Evolutionary conservation across 2,329 filamentous ascomycete genomes (phyloP), one percentile per base, ranked within the genome.

Genomic region (Alternaria arbusti): DNA sequence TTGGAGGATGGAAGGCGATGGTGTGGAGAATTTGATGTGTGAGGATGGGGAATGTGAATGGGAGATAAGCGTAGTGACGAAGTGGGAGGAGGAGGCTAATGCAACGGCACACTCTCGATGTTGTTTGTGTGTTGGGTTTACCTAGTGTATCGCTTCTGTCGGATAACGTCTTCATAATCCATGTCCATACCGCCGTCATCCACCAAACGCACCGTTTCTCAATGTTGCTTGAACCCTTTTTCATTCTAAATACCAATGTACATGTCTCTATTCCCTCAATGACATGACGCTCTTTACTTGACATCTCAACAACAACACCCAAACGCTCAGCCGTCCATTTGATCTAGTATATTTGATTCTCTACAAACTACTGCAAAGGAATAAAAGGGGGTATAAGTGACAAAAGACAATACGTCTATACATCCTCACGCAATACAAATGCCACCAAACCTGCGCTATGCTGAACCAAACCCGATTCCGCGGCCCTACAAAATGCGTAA

Each of bases 371-470:
- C 49, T 54, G 26, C 61, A 63, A 55, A 63, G 30, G 44, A 63
- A 63, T 45, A 63, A 63, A 59, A 59, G 57, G 45, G 61, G 61
- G 61, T 63, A 63, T 63, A 63, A 63, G 56, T 63, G 61, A 63
- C 61, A 63, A 60, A 59, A 63, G 50, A 63, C 49, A 40, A 63
- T 55, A 46, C 61, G 50, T 60, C 54, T 60, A 63, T 63, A 63
- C 50, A 54, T 58, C 56, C 57, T 59, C 49, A 59, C 61, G 57
- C 61, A 63, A 63, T 59, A 60, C 51, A 63, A 63, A 63, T 60
- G 57, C 61, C 61, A 63, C 61, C 61, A 63, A 60, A 59, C 61
- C 61, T 49, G 44, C 57, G 61, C 61, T 45, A 63, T 59, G 56
- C 61, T 63, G 43, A 60, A 63, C 61, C 61, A 63, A 52, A 55